Base-by-base conservation (phyloP, 305 asterid genomes). In the Ilex paraguariensis region DNA sequence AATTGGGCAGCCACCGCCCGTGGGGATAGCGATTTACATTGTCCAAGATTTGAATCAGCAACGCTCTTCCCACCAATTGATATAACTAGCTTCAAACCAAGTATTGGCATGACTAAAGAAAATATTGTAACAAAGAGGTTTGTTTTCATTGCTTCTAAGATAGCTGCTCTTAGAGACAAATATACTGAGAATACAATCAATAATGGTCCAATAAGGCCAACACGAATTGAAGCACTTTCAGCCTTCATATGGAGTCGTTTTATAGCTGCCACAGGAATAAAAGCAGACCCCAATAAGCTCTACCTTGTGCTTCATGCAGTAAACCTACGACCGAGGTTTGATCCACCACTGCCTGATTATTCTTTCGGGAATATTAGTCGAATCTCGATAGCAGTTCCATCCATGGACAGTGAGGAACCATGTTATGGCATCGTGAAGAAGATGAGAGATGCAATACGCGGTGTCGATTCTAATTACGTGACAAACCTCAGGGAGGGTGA, bases 1-100 rank as follows among this genome's bases (percentile, higher is more conserved):
- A 6, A 75, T 46, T 77, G 83, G 86, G 70, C 83, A 1, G 60
- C 73, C 42, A 10, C 54, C 9, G 74, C 83, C 0, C 49, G 70
- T 7, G 17, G 60, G 50, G 50, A 45, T 45, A 8, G 13, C 9
- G 50, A 45, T 45, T 7, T 13, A 45, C 13, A 13, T 1, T 13
- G 13, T 31, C 68, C 68, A 11, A 15, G 0, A 10, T 64, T 44
- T 6, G 61, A 42, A 13, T 30, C 60, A 3, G 65, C 65, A 1
- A 39, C 7, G 3, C 53, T 59, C 32, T 36, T 66, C 9, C 70
- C 65, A 39, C 54, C 64, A 0, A 60, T 17, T 48, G 60, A 59
- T 40, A 6, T 54, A 0, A 14, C 16, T 1, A 39, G 14, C 28
- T 39, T 3, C 1, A 45, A 64, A 6, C 44, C 54, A 33, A 9